phyloP scores from a whole-genome alignment of 2,329 filamentous ascomycete species.

The Parafenestella ontariensis region DNA sequence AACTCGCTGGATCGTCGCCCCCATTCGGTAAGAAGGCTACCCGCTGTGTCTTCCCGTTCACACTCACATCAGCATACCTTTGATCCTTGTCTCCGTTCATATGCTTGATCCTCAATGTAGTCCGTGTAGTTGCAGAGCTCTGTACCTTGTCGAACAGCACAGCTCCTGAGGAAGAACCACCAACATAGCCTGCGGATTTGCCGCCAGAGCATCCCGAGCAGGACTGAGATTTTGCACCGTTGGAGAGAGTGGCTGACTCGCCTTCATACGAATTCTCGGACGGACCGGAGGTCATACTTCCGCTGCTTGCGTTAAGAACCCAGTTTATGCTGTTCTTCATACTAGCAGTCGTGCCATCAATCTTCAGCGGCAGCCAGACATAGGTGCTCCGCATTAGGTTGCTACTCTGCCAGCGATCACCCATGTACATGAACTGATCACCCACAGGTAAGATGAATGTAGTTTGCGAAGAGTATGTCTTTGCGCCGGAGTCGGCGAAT shows the following conservation, averaged over 20 bases:
- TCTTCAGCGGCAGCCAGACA: constrained; percentile 67
- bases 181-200: constrained; percentile 58
- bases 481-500: constrained; percentile 64
- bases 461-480: constrained; percentile 68
- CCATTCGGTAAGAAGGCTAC: constrained; percentile 63
- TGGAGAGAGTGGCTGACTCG: constrained; percentile 55
- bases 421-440: constrained; percentile 65
- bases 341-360: constrained; percentile 60
- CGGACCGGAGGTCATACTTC: constrained; percentile 55
- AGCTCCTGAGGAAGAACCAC: constrained; percentile 56
- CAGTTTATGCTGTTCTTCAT: constrained; percentile 63
- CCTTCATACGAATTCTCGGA: constrained; percentile 60
- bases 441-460: constrained; percentile 62
- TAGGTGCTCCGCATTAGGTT: constrained; percentile 69
- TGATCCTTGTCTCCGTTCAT: constrained; percentile 63
- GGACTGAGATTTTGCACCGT: constrained; percentile 54
- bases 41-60: constrained; percentile 61
- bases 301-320: constrained; percentile 56
- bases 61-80: constrained; percentile 61
- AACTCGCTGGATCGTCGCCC: constrained; percentile 55
- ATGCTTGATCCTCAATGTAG: constrained; percentile 63
- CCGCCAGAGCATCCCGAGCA: constrained; percentile 62
- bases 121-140: constrained; percentile 54
- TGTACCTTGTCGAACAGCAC: constrained; percentile 58
- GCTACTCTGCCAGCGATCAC: constrained; percentile 69